Evolutionary conservation across 1,284 basidiomycete species (phyloP), one percentile per base, ranked within the genome.

Genomic region (Microstroma glucosiphilum): DNA sequence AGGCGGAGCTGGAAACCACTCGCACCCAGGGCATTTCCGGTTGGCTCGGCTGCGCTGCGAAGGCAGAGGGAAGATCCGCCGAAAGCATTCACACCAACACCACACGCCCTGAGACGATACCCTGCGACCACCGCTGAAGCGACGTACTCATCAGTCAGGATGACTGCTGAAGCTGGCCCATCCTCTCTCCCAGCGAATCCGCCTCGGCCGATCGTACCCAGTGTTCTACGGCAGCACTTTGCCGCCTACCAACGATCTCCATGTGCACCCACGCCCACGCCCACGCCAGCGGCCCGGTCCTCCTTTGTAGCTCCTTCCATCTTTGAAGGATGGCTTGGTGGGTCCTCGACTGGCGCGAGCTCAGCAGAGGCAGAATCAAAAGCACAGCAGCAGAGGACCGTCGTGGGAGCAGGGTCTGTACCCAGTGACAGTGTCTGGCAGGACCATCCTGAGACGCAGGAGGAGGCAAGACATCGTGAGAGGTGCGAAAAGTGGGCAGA

Each of bases 401-500:
- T 37, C 30, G 30, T 37, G 3, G 30, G 30, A 3, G 46, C 51
- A 21, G 25, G 51, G 6, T 54, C 17, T 4, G 13, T 25, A 21
- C 21, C 51, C 51, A 19, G 26, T 13, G 26, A 19, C 6, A 25
- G 51, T 8, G 6, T 23, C 51, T 56, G 49, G 46, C 12, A 58
- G 26, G 55, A 17, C 19, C 63, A 68, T 12, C 43, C 62, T 37
- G 72, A 75, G 48, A 71, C 67, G 25, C 42, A 62, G 6, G 46
- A 66, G 1, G 67, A 73, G 48, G 65, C 58, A 1, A 26, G 21
- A 6, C 65, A 69, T 15, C 61, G 69, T 21, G 67, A 73, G 56
- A 58, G 70, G 9, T 65, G 63, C 53, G 73, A 77, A 61, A 68
- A 72, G 54, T 78, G 76, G 76, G 69, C 66, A 25, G 65, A 76